Evolutionary conservation across 2,329 filamentous ascomycete genomes (phyloP).

Genomic region (Curvularia sp.): DNA sequence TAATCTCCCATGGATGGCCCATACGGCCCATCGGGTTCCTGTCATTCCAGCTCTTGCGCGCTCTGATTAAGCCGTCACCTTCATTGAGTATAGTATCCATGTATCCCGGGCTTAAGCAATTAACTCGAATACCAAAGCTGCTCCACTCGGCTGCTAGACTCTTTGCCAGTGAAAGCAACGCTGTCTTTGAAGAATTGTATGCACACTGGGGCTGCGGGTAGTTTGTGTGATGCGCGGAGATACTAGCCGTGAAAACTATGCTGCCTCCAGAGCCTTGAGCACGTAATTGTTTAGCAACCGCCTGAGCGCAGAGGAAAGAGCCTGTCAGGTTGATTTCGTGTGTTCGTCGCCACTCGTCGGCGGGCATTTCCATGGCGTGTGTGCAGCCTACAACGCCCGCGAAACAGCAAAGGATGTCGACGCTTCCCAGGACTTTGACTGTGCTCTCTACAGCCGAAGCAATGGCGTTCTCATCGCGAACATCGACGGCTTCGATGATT

Average conservation of each 20-base stretch:
- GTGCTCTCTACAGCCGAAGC: conserved; percentile 49
- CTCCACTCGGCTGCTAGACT: conserved; percentile 78
- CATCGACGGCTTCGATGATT: conserved; percentile 62
- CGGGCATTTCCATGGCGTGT: conserved; percentile 66
- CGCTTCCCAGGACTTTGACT: conserved; percentile 55
- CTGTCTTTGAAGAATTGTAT: conserved; percentile 77
- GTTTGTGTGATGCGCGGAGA: conserved; percentile 73
- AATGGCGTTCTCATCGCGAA: conserved; percentile 63
- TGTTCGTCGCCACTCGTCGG: conserved; percentile 67
- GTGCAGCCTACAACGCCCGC: conserved; percentile 72
- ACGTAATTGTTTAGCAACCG: conserved; percentile 58
- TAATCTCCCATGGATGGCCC: conserved; percentile 69
- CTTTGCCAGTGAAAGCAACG: conserved; percentile 67
- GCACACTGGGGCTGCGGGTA: conserved; percentile 74
- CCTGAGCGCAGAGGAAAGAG: conserved; percentile 73
- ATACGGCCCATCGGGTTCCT: conserved; percentile 71
- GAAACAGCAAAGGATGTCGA: conserved; percentile 68
- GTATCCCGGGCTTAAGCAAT: conserved; percentile 75
- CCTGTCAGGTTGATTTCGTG: conserved; percentile 77
- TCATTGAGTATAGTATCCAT: conserved; percentile 80
- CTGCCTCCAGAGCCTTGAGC: conserved; percentile 61
- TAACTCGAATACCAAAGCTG: conserved; percentile 72
- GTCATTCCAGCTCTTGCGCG: conserved; percentile 63
- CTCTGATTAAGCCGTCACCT: conserved; percentile 64
- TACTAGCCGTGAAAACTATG: conserved; percentile 72